Evolutionary conservation across 164 flowering plant species (phyloP), one percentile per base, ranked within the genome.

Genomic region (Magnolia kwangsiensis): DNA sequence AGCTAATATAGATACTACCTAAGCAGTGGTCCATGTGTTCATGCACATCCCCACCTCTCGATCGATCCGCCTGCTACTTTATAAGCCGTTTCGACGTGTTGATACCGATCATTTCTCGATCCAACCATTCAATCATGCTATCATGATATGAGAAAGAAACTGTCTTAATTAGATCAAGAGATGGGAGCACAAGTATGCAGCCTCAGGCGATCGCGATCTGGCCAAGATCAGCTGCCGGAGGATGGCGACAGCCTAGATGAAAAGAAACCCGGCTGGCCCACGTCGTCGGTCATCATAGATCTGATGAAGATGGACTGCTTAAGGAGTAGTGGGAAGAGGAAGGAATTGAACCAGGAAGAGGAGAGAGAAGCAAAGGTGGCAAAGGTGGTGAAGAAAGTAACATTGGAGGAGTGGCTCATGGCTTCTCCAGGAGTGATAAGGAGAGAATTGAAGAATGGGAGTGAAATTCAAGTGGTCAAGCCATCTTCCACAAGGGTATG

Each of bases 331-430:
- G 74, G 63, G 31, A 29, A 73, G 76, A 73, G 29, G 51, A 72
- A 63, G 58, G 68, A 49, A 31, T 68, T 68, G 49, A 70, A 79
- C 21, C 76, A 75, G 18, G 72, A 69, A 67, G 74, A 55, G 70
- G 45, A 59, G 73, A 67, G 10, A 8, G 68, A 19, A 4, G 16
- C 14, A 8, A 63, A 63, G 70, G 18, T 31, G 0, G 69, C 69
- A 8, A 67, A 67, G 49, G 49, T 65, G 61, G 66, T 10, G 50
- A 49, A 75, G 51, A 76, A 55, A 67, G 13, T 72, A 45, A 82
- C 86, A 19, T 37, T 85, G 51, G 82, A 81, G 69, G 84, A 85
- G 6, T 85, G 85, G 77, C 68, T 82, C 8, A 21, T 79, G n/a
- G 68, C 74, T 58, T 80, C 86, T 76, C 83, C 85, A 4, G 59